These are phyloP conservation scores for Curvularia lunata DNA, from an alignment of 2,329 filamentous ascomycete genomes.

Conservation along the genomic window DNA sequence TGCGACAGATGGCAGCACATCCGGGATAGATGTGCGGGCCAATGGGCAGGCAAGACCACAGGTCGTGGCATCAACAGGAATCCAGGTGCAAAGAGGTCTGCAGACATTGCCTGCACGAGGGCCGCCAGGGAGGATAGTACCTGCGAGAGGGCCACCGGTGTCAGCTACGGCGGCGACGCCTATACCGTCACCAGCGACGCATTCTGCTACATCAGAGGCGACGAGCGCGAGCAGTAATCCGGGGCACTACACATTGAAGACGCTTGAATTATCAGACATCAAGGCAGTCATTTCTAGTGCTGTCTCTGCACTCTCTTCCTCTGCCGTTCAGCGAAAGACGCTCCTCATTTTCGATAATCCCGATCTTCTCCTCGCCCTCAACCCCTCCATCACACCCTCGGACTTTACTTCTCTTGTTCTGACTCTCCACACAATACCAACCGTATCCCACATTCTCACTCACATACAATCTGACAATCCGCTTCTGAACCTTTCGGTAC, in stretches of 20 bases:
- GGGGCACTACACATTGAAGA: constrained; percentile 33
- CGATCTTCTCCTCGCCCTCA: constrained; percentile 51
- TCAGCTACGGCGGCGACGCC: not conserved
- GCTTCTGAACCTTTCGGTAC: constrained; percentile 63
- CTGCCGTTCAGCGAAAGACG: constrained; percentile 31
- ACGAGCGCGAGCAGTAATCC: constrained; percentile 5
- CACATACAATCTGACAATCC: constrained; percentile 75
- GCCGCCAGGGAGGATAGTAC: constrained; percentile 25
- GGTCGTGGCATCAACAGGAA: not conserved
- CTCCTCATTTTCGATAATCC: constrained; percentile 56
- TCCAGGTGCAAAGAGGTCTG: constrained; percentile 4
- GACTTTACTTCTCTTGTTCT: constrained; percentile 37
- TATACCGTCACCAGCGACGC: constrained; percentile 4
- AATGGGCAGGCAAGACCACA: constrained; percentile 7
- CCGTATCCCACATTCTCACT: constrained; percentile 69
- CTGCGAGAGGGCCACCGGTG: constrained; percentile 23
- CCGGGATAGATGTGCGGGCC: constrained; percentile 1
- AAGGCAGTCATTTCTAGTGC: constrained; percentile 36
- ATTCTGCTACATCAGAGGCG: not conserved
- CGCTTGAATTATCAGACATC: constrained; percentile 36
- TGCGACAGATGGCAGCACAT: not conserved
- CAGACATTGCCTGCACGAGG: constrained; percentile 26
- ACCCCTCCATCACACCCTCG: constrained; percentile 28
- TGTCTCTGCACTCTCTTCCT: constrained; percentile 27
- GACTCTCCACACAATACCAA: constrained; percentile 52